Evolutionary conservation across 2,329 filamentous ascomycete genomes (phyloP).

Genomic region (Fragosphaeria purpurea): DNA sequence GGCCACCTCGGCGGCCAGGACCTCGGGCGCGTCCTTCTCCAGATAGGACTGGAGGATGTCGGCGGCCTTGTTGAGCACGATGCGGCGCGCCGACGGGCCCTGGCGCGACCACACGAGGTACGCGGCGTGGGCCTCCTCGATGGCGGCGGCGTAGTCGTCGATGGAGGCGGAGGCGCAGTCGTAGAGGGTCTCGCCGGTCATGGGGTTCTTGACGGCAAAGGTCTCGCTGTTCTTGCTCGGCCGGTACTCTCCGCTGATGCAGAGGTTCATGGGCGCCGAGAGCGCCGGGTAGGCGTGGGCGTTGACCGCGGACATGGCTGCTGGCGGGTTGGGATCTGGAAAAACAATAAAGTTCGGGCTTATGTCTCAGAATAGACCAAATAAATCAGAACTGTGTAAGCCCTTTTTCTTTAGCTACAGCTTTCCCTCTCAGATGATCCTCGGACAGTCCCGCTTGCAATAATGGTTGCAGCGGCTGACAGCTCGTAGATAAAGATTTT

Average conservation of each 20-base stretch:
- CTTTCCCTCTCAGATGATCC: too few species aligned
- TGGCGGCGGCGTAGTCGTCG: conserved; percentile 39
- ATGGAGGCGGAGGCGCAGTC: conserved; percentile 46
- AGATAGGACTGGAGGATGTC: conserved; percentile 44
- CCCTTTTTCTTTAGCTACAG: too few species aligned
- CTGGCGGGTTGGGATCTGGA: too few species aligned
- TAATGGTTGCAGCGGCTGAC: too few species aligned
- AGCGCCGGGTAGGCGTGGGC: neutral
- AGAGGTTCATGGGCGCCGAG: conserved; percentile 14
- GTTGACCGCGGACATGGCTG: neutral
- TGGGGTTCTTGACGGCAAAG: conserved; percentile 20
- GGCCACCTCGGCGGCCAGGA: conserved; percentile 23
- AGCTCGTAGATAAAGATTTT: too few species aligned
- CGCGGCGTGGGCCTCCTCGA: conserved; percentile 41
- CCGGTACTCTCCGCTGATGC: conserved; percentile 17
- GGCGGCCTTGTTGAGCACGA: conserved; percentile 53
- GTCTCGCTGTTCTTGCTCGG: conserved; percentile 14
- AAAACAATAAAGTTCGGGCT: too few species aligned
- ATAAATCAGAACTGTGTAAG: too few species aligned
- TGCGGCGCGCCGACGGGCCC: conserved; percentile 44
- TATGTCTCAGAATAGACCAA: too few species aligned
- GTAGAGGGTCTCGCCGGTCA: conserved; percentile 37
- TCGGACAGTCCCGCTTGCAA: too few species aligned
- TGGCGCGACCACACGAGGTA: conserved; percentile 53
- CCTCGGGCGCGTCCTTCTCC: conserved; percentile 23